Evolutionary conservation across 495 filamentous ascomycete genomes (phyloP).

Genomic region (Apiosordaria backusii): DNA sequence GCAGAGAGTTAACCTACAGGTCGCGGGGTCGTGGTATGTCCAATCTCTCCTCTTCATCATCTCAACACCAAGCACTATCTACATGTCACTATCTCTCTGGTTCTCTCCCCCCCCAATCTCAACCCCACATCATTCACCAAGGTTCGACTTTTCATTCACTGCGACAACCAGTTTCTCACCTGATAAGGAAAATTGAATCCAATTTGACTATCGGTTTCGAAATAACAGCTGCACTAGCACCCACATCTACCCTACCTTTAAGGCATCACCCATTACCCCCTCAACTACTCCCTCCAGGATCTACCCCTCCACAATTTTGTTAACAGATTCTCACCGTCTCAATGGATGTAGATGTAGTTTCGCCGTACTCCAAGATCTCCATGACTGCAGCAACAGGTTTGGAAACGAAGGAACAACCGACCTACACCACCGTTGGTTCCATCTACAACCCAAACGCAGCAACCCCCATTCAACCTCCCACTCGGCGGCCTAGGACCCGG

Average conservation of each 20-base stretch:
- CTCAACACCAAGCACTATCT: background rate
- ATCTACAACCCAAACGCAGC: constrained; percentile 40
- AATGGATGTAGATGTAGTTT: constrained; percentile 6
- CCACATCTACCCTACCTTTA: background rate
- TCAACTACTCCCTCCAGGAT: background rate
- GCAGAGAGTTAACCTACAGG: background rate
- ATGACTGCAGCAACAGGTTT: constrained; percentile 7
- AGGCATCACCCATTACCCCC: background rate
- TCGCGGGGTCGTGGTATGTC: background rate
- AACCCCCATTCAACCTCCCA: constrained; percentile 41
- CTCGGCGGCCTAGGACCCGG: constrained; percentile 40
- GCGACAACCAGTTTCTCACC: background rate
- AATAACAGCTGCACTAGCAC: background rate
- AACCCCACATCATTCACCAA: background rate
- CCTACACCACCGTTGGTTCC: constrained; percentile 48
- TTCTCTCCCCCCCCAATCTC: background rate
- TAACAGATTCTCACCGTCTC: background rate
- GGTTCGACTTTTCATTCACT: background rate
- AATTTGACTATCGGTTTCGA: background rate
- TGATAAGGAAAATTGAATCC: background rate
- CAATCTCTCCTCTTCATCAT: background rate
- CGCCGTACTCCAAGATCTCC: background rate
- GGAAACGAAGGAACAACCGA: constrained; percentile 20
- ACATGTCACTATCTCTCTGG: background rate
- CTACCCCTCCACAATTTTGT: background rate